phyloP scores from a whole-genome alignment of 805 yeast genomes.

The Kuraishia piskuri region DNA sequence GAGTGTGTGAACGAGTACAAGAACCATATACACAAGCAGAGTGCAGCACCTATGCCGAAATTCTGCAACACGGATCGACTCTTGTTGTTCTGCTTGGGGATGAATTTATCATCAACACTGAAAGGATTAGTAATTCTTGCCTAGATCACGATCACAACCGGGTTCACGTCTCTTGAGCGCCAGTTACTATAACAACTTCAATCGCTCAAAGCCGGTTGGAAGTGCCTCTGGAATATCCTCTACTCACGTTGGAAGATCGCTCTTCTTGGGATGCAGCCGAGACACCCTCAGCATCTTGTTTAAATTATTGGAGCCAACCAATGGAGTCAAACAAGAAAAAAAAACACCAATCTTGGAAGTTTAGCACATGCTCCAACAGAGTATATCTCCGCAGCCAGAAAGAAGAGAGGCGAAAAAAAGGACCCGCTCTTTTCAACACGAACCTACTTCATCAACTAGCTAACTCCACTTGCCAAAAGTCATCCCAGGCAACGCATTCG shows the following conservation, averaged over 20 bases:
- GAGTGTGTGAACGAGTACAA: not conserved
- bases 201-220: too few species aligned
- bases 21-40: not conserved
- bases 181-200: too few species aligned
- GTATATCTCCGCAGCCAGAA: too few species aligned
- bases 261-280: slow-evolving; percentile 26
- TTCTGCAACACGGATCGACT: not conserved
- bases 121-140: not conserved
- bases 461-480: too few species aligned
- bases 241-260: slow-evolving; percentile 40
- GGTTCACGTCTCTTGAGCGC: too few species aligned
- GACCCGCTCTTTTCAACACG: too few species aligned
- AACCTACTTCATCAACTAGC: too few species aligned
- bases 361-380: too few species aligned
- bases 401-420: too few species aligned
- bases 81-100: not conserved
- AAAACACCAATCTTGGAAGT: too few species aligned
- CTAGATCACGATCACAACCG: not conserved
- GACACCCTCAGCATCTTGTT: not conserved
- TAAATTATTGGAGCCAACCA: not conserved
- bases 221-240: not conserved
- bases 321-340: not conserved
- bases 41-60: not conserved
- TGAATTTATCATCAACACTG: not conserved
- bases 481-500: too few species aligned